Evolutionary conservation across 2,329 filamentous ascomycete genomes (phyloP), one percentile per base, ranked within the genome.

Genomic region (Geosmithia putterillii): DNA sequence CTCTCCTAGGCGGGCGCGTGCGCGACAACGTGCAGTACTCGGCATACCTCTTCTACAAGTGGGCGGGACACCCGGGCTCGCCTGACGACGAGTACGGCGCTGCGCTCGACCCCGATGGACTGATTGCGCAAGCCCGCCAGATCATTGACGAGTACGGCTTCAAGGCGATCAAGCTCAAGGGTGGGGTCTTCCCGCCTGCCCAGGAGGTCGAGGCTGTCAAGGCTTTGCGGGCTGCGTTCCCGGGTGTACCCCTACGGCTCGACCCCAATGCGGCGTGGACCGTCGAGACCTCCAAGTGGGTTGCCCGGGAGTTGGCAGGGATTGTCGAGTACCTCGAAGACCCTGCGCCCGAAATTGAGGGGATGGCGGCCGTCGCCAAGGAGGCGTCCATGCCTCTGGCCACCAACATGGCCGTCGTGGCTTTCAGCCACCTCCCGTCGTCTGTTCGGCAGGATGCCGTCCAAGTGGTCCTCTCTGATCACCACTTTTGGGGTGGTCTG

Each of bases 21-120:
- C 56, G 63, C 45, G 57, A 64, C 42, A 54, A 51, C 17, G 61
- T 66, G 1, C 61, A 63, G 40, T 67, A 65, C 50, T 66, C 64
- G 2, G 64, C 64, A 3, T 67, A 66, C 42, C 52, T 66, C 5
- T 67, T 67, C 45, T 66, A 65, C 48, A 66, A 67, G 38, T 66
- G 64, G 63, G 56, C 45, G 7, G 60, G 63, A 2, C 63, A 67
- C 38, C 61, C 64, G 0, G 64, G 61, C 0, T 46, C 60, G 12
- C 44, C 55, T 0, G 60, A 66, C 28, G 64, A 67, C 21, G 62
- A 66, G 45, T 66, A 62, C 40, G 61, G 62, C 2, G 44, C 54
- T 6, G 64, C 62, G 0, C 53, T 67, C 0, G 57, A 64, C 22
- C 49, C 61, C 0, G 51, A 50, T 1, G 59, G 61, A 1, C 41